These are phyloP conservation scores for Citrus cavaleriei DNA, from an alignment of 345 rosid species.

Conservation along the genomic window DNA sequence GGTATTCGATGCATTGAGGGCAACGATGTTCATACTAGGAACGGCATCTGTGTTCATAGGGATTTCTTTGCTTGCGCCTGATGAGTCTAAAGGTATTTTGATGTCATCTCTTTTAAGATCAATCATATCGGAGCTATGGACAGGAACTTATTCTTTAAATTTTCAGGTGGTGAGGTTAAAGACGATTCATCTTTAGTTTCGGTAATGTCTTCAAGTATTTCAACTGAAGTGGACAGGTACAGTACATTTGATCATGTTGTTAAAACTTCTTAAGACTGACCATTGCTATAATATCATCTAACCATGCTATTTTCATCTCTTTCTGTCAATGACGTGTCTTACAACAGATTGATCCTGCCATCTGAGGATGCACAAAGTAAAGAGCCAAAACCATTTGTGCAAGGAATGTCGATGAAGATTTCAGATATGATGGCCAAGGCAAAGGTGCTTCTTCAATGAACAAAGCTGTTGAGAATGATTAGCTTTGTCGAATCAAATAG, in stretches of 20 bases:
- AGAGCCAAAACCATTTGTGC: slow-evolving; percentile 56
- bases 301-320: neutral
- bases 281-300: neutral
- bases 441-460: slow-evolving; percentile 49
- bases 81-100: slow-evolving; percentile 67
- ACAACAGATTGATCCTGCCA: slow-evolving; percentile 49
- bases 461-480: neutral
- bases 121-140: neutral
- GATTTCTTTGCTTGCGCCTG: slow-evolving; percentile 92
- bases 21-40: slow-evolving; percentile 93
- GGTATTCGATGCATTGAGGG: slow-evolving; percentile 87
- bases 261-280: neutral
- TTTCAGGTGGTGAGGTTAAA: slow-evolving; percentile 69
- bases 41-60: slow-evolving; percentile 84
- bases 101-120: neutral
- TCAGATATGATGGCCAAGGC: slow-evolving; percentile 59
- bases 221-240: slow-evolving; percentile 76
- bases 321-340: neutral
- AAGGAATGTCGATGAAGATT: slow-evolving; percentile 52
- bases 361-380: slow-evolving; percentile 52
- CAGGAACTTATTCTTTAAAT: slow-evolving; percentile 2
- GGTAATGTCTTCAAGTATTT: slow-evolving; percentile 43
- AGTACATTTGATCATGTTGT: neutral
- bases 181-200: slow-evolving; percentile 56
- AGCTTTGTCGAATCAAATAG: neutral